These are phyloP conservation scores for Alternaria arborescens DNA, from an alignment of 2,329 filamentous ascomycete species.

Conservation along the genomic window DNA sequence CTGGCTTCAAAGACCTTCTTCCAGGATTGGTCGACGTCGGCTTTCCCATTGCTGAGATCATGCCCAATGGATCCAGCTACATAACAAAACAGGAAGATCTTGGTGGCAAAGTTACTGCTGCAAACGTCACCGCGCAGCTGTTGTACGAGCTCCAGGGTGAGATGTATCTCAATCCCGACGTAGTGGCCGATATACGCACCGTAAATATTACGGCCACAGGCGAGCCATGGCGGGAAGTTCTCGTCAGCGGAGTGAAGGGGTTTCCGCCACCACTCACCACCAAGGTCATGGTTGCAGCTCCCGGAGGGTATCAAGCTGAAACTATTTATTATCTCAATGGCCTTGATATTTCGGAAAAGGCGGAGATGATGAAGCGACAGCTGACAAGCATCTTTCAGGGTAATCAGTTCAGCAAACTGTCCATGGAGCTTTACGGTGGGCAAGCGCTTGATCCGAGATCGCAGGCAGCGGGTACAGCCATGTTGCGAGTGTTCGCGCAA, in stretches of 20 bases:
- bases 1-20: constrained; percentile 54
- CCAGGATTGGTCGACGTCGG: constrained; percentile 52
- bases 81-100: constrained; percentile 50
- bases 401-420: no score
- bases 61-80: constrained; percentile 49
- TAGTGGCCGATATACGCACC: not conserved
- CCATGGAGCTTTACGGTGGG: no score
- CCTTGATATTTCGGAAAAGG: not conserved
- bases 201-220: no score
- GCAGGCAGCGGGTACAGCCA: not conserved
- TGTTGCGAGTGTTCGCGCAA: not conserved
- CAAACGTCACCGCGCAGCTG: not conserved
- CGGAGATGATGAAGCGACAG: not conserved
- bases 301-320: not conserved
- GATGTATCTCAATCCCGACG: constrained; percentile 4
- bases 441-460: not conserved
- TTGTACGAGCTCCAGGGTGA: not conserved
- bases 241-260: no score
- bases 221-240: no score
- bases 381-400: no score
- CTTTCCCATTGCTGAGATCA: constrained; percentile 58
- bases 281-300: constrained; percentile 41
- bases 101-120: not conserved
- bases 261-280: constrained; percentile 31
- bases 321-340: not conserved